Evolutionary conservation across 192 early-diverging fungal genomes (phyloP).

Genomic region (Paraglomus brasilianum): DNA sequence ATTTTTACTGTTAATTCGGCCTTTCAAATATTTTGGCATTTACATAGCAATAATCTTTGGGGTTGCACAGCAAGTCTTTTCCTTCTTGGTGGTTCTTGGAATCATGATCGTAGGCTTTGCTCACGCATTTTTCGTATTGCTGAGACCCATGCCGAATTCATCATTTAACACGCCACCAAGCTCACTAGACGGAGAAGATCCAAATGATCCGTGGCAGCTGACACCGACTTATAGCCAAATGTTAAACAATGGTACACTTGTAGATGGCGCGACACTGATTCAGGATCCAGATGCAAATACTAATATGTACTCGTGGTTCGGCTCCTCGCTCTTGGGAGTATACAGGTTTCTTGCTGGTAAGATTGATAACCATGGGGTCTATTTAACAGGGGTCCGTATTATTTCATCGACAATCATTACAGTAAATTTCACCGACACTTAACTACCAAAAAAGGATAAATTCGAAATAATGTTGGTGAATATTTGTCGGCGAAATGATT

Average conservation of each 20-base stretch:
- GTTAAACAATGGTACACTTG: not conserved
- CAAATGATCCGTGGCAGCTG: not conserved
- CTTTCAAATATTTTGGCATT: not conserved
- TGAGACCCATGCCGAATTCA: not conserved
- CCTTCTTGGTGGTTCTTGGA: not conserved
- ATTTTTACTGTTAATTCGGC: constrained; percentile 12
- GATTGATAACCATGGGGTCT: not conserved
- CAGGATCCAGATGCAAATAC: not conserved
- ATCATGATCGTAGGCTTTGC: constrained; percentile 8
- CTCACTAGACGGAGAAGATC: not conserved
- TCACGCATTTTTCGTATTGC: not conserved
- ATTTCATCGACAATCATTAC: too few relatives aligned
- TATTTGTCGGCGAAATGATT: too few relatives aligned
- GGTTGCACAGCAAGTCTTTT: not conserved
- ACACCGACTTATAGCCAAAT: not conserved
- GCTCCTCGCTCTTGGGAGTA: not conserved
- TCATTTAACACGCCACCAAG: not conserved
- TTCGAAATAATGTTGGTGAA: too few relatives aligned
- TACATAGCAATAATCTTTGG: constrained; percentile 9
- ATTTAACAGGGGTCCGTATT: too few relatives aligned
- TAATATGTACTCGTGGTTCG: not conserved
- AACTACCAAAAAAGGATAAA: too few relatives aligned
- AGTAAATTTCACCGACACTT: too few relatives aligned
- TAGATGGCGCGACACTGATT: too few relatives aligned
- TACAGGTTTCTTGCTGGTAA: constrained; percentile 18